These are phyloP conservation scores for Notholithocarpus densiflorus DNA, from an alignment of 306 rosid genomes.

Conservation along the genomic window DNA sequence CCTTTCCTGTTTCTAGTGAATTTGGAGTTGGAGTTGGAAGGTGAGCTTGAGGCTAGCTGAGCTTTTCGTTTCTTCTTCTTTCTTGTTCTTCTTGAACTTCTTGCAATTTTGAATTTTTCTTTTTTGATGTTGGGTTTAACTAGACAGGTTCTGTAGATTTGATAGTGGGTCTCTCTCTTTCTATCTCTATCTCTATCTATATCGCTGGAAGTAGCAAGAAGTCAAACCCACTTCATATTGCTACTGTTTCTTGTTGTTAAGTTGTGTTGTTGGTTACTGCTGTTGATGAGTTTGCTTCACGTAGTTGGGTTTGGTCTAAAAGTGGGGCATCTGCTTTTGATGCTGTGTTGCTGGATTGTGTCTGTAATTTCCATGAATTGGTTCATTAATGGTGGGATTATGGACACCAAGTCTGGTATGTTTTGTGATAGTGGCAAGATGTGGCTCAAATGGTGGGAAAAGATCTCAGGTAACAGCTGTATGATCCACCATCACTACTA, in stretches of 20 bases:
- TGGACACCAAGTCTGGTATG: constrained; percentile 60
- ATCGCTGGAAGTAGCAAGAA: constrained; percentile 38
- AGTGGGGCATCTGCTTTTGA: constrained; percentile 80
- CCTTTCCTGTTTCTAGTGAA: constrained; percentile 24
- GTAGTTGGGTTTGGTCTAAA: constrained; percentile 77
- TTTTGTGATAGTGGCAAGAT: constrained; percentile 53
- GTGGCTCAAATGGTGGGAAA: constrained; percentile 74
- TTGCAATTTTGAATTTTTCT: constrained; percentile 22
- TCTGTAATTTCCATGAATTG: constrained; percentile 68
- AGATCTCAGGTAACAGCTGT: constrained; percentile 34
- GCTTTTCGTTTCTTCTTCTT: constrained; percentile 9
- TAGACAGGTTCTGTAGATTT: constrained; percentile 62
- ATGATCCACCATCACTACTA: constrained; percentile 50
- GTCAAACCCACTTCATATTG: constrained; percentile 42
- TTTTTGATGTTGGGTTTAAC: constrained; percentile 30
- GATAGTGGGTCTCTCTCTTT: constrained; percentile 40
- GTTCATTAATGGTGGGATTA: constrained; percentile 50
- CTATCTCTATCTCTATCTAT: constrained; percentile 10
- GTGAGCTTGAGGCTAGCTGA: neutral
- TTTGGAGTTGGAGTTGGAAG: constrained; percentile 26
- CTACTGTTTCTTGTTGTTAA: constrained; percentile 40
- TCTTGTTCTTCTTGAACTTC: constrained; percentile 6
- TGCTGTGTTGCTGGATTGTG: constrained; percentile 67
- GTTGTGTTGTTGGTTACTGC: constrained; percentile 55
- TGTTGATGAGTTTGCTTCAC: constrained; percentile 79